Evolutionary conservation across 495 filamentous ascomycete species (phyloP), one percentile per base, ranked within the genome.

Genomic region (Penicillium manginii): DNA sequence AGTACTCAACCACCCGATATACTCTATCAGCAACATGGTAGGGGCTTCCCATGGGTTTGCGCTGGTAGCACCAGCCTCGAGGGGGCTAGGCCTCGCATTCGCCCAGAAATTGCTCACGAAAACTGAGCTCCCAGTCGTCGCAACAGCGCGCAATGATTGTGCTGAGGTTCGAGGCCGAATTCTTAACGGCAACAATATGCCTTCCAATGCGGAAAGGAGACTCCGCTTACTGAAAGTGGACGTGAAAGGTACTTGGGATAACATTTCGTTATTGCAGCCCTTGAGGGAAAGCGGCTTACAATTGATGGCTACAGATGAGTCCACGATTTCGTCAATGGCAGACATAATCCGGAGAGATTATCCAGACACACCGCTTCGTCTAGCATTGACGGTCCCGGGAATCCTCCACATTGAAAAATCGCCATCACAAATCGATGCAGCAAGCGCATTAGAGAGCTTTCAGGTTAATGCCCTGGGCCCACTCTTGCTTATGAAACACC

Each of bases 371-470:
- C 81, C 86, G 49, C 82, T 94, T 2, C 88, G 86, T 47, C 84
- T 92, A 12, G 83, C 87, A 9, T 84, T 92, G 57, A 82, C 82
- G 45, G 68, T 92, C 2, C 88, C 91, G 0, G 91, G 91, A 0
- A 81, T 91, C 50, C 80, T 96, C 1, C 78, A 86, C 66, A 86
- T 90, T 0, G 91, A 96, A 64, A 91, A 89, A 62, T 83, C 86
- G 2, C 88, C 87, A 0, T 59, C 70, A 0, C 84, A 88, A 54
- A 80, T 96, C 45, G 69, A 85, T 53, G 74, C 78, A 50, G 78
- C 68, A 7, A 62, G 74, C 31, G 84, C 89, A 1, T 72, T 86
- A 15, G 71, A 84, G 10, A 90, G 81, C 18, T 87, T 90, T 66
- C 73, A 79, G 18, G 82, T 88, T 35, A 96, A 96, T 60, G 73